phyloP scores from a whole-genome alignment of 257 asterid species.

The Buddleja alternifolia region DNA sequence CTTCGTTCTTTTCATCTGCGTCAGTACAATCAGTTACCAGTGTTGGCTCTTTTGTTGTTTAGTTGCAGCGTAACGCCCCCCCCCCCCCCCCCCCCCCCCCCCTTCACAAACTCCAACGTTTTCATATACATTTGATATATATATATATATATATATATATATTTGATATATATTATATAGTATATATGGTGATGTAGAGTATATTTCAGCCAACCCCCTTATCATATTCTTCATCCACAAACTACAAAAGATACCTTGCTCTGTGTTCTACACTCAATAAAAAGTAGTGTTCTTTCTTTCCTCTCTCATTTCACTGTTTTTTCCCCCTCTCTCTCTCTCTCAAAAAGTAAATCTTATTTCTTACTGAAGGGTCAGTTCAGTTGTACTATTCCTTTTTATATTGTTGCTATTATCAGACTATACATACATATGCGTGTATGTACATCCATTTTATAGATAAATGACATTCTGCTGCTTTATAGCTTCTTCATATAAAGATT shows the following conservation, averaged over 20 bases:
- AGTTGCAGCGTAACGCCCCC: background rate
- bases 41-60: slow-evolving; percentile 36
- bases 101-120: slow-evolving; percentile 26
- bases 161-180: background rate
- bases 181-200: slow-evolving; percentile 21
- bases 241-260: slow-evolving; percentile 47
- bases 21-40: slow-evolving; percentile 19
- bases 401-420: background rate
- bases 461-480: slow-evolving; percentile 29
- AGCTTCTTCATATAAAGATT: slow-evolving; percentile 4
- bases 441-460: slow-evolving; percentile 17
- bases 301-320: slow-evolving; percentile 37
- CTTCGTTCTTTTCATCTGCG: slow-evolving; percentile 28
- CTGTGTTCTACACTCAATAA: slow-evolving; percentile 34
- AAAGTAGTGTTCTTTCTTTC: slow-evolving; percentile 18
- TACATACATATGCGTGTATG: slow-evolving; percentile 1
- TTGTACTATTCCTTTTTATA: background rate
- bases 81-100: background rate
- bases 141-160: no score
- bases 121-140: background rate
- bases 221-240: slow-evolving; percentile 31
- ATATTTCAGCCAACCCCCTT: slow-evolving; percentile 31
- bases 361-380: slow-evolving; percentile 13
- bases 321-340: slow-evolving; percentile 48
- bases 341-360: slow-evolving; percentile 31